These are phyloP conservation scores for Kazachstania sp. DNA, from an alignment of 1,139 yeast genomes.

Conservation along the genomic window DNA sequence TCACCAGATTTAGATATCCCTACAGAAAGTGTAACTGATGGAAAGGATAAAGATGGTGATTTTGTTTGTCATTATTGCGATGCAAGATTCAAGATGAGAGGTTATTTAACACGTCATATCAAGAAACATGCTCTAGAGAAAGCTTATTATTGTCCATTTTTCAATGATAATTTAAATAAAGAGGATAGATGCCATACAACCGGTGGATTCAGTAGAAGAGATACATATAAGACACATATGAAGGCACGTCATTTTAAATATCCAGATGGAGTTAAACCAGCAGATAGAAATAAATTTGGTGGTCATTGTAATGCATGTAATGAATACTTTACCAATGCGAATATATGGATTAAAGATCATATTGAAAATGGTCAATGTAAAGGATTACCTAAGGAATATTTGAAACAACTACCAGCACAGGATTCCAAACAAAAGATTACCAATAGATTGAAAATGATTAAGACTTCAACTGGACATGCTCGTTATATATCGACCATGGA, in stretches of 20 bases:
- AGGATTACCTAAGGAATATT: constrained; percentile 49
- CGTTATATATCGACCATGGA: constrained; percentile 31
- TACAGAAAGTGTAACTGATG: neutral
- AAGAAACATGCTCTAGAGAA: constrained; percentile 81
- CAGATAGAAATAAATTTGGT: constrained; percentile 53
- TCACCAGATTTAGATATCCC: neutral
- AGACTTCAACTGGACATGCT: constrained; percentile 30
- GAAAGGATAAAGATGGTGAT: constrained; percentile 14
- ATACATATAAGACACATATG: constrained; percentile 89
- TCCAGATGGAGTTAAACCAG: constrained; percentile 76
- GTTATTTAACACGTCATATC: constrained; percentile 85
- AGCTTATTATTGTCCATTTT: constrained; percentile 89
- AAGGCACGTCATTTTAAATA: constrained; percentile 86
- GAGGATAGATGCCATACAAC: constrained; percentile 74
- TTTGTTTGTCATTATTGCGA: constrained; percentile 61
- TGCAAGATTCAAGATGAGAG: constrained; percentile 74
- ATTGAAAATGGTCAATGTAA: constrained; percentile 78
- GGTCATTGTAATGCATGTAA: constrained; percentile 86
- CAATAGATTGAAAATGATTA: constrained; percentile 26
- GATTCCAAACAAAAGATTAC: constrained; percentile 13
- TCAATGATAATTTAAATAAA: constrained; percentile 37
- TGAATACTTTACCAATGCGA: constrained; percentile 61
- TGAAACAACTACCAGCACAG: constrained; percentile 13
- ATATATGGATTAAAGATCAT: constrained; percentile 84
- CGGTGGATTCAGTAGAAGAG: constrained; percentile 93